Percentiles rank a stretch among this genome's conserved stretches.
These are phyloP conservation scores for Pichia sp. DNA, from an alignment of 1,139 yeast genomes.

Conservation along the genomic window DNA sequence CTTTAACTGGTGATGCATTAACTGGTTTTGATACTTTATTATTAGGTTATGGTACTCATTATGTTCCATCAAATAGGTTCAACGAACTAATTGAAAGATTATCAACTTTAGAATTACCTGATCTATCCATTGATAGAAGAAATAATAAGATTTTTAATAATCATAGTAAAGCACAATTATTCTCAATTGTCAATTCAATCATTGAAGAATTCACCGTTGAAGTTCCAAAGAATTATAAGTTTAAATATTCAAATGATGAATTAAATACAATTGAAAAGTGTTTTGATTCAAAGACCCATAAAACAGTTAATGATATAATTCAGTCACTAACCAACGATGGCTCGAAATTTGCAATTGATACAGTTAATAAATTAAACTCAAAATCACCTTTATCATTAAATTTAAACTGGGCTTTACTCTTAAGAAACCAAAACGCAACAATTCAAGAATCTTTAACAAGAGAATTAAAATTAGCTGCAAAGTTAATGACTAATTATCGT, in stretches of 20 bases:
- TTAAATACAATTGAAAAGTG: conserved; percentile 61
- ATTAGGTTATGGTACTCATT: conserved; percentile 89
- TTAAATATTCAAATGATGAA: conserved; percentile 51
- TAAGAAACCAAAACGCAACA: conserved; percentile 52
- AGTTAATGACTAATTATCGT: conserved; percentile 59
- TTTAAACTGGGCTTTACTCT: conserved; percentile 64
- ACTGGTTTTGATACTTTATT: conserved; percentile 73
- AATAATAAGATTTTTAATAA: conserved; percentile 14
- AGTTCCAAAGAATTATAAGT: conserved; percentile 59
- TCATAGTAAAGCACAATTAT: conserved; percentile 33
- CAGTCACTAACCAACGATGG: conserved; percentile 49
- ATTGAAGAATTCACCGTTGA: conserved; percentile 73
- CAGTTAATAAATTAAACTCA: conserved; percentile 47
- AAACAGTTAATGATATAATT: conserved; percentile 57
- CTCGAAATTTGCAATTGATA: conserved; percentile 59
- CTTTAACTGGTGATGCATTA: conserved; percentile 77
- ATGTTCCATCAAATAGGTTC: conserved; percentile 60
- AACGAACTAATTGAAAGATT: conserved; percentile 59
- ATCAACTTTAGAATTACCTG: conserved; percentile 43
- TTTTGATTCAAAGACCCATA: conserved; percentile 42
- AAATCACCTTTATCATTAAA: conserved; percentile 78
- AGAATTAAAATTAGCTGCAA: conserved; percentile 74
- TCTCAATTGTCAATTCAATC: conserved; percentile 58
- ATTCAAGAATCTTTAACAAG: conserved; percentile 62
- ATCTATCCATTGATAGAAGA: conserved; percentile 18